Evolutionary conservation across 2,329 filamentous ascomycete species (phyloP).

Genomic region (Aspergillus novofumigatus): DNA sequence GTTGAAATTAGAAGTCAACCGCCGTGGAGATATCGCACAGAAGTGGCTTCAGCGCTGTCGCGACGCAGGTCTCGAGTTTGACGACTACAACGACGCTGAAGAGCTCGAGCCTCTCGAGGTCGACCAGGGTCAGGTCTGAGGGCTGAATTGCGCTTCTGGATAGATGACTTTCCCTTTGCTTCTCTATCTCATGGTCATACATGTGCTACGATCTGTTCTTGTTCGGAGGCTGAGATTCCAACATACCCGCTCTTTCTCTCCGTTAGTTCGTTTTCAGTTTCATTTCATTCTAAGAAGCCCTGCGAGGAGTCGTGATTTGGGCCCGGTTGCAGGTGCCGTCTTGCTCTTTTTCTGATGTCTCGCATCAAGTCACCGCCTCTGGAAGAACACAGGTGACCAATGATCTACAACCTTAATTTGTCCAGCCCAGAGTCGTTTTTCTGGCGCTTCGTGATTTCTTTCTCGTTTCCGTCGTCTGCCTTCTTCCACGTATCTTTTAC

Average conservation of each 20-base stretch:
- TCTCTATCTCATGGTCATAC: constrained; percentile 7
- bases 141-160: constrained; percentile 1
- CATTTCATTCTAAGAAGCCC: constrained; percentile 2
- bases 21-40: constrained; percentile 67
- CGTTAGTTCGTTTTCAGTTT: constrained; percentile 6
- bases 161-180: not conserved
- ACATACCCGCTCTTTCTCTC: constrained; percentile 22
- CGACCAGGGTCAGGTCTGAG: constrained; percentile 26
- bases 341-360: not conserved
- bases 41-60: constrained; percentile 47
- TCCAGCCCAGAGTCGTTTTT: not conserved
- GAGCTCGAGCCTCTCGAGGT: constrained; percentile 36
- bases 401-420: not conserved
- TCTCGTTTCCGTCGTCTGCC: not conserved
- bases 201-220: constrained; percentile 27
- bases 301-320: constrained; percentile 6
- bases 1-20: constrained; percentile 85
- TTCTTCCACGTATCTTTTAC: constrained; percentile 2
- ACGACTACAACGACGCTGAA: constrained; percentile 45
- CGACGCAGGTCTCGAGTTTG: constrained; percentile 45
- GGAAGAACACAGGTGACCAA: not conserved
- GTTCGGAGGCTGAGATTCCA: constrained; percentile 18
- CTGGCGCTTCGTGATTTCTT: not conserved
- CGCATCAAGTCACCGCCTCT: not conserved
- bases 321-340: constrained; percentile 4